Percentiles rank a stretch among this genome's conserved stretches.
Evolutionary conservation across 1,139 yeast species (phyloP).

Genomic region (Yamadazyma trypodendri): DNA sequence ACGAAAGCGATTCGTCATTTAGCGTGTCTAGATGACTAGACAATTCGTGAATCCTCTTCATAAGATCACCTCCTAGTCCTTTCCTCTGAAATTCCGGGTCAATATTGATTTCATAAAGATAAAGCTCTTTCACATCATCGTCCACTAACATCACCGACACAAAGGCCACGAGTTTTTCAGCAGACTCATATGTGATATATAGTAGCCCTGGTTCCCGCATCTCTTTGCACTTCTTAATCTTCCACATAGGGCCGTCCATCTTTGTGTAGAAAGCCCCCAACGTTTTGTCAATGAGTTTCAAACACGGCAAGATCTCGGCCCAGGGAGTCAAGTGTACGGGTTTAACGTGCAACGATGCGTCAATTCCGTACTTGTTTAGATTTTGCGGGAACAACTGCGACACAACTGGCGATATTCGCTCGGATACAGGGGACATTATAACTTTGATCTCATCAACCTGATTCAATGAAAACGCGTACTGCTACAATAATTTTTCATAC

Average conservation of each 20-base stretch:
- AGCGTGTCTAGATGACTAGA: constrained; percentile 17
- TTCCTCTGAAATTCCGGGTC: constrained; percentile 25
- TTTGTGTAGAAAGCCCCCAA: constrained; percentile 29
- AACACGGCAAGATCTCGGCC: constrained; percentile 13
- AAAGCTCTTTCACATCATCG: constrained; percentile 35
- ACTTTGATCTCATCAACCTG: constrained; percentile 21
- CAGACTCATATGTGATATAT: constrained; percentile 27
- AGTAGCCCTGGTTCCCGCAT: constrained; percentile 46
- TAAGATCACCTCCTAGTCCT: constrained; percentile 34
- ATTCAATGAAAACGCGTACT: constrained; percentile 1
- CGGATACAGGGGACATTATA: constrained; percentile 18
- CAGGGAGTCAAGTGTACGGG: constrained; percentile 6
- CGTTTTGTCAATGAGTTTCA: constrained; percentile 29
- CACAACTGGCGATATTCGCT: constrained; percentile 14
- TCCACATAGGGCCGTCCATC: constrained; percentile 45
- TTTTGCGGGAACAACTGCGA: constrained; percentile 17
- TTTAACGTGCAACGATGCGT: constrained; percentile 6
- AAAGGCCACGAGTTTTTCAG: constrained; percentile 33
- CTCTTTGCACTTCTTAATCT: constrained; percentile 40
- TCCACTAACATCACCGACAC: constrained; percentile 40
- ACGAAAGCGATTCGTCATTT: constrained; percentile 4
- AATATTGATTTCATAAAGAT: constrained; percentile 57
- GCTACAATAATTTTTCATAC: no score
- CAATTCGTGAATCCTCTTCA: constrained; percentile 29
- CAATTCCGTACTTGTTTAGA: neutral